Conservation (phyloP, 2,329 filamentous ascomycete genomes). For the Trichoderma polysporum region DNA sequence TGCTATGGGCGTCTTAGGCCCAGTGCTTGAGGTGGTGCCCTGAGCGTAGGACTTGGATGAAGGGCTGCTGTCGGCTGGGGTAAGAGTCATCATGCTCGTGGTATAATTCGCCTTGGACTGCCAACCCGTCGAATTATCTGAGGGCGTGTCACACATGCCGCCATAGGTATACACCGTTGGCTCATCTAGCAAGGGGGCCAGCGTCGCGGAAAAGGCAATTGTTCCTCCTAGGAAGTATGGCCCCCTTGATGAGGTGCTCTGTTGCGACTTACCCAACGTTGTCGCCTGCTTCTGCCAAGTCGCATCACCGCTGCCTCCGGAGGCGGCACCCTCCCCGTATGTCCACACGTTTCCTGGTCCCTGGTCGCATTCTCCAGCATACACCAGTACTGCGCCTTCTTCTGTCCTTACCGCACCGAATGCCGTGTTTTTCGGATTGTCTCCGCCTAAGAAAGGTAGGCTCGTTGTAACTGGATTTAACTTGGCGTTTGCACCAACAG, state of each 20-base stretch:
- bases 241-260: constrained; percentile 26
- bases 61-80: constrained; percentile 40
- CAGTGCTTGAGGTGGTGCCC: constrained; percentile 45
- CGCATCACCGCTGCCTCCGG: constrained; percentile 24
- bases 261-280: constrained; percentile 25
- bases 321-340: constrained; percentile 51
- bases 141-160: constrained; percentile 73
- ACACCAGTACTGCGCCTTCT: constrained; percentile 69
- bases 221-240: constrained; percentile 55
- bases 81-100: constrained; percentile 71
- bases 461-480: constrained; percentile 53
- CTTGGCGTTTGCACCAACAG: constrained; percentile 48
- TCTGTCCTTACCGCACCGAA: constrained; percentile 68
- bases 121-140: constrained; percentile 53
- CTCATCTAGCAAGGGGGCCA: constrained; percentile 52
- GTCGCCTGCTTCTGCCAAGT: constrained; percentile 33
- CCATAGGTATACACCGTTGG: constrained; percentile 74
- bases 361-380: constrained; percentile 69
- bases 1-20: constrained; percentile 75
- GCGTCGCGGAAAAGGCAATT: constrained; percentile 66
- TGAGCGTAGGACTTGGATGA: constrained; percentile 33
- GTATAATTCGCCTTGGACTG: constrained; percentile 73
- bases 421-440: constrained; percentile 47
- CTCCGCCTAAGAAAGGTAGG: constrained; percentile 60
- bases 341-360: constrained; percentile 64